Base-by-base conservation (phyloP, 441 rosid species). In the Mallotus japonicus region DNA sequence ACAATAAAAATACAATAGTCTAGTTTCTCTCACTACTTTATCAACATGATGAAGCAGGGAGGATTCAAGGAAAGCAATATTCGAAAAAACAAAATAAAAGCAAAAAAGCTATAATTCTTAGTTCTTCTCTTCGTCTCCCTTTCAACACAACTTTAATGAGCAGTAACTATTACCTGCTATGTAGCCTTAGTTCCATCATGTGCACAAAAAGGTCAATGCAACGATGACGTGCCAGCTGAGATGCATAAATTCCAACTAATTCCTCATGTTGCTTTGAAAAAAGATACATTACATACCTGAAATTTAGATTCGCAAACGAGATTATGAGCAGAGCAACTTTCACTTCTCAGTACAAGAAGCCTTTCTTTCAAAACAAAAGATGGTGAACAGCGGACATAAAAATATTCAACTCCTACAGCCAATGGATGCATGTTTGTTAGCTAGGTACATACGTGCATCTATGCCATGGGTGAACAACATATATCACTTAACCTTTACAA, bases 211-310 rank as follows among this genome's bases (percentile, higher is more conserved):
- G 97, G 78, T 96, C 99, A 75, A 93, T 77, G 83, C 98, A 96
- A 73, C 95, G 97, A 79, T 93, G 97, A 73, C 76, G 77, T 71
- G 92, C 97, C 82, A 96, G 98, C 85, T 96, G 97, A 78, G 99
- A 93, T 72, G 98, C 98, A 85, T 93, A 96, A 67, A 96, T 87
- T 67, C 99, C 98, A 76, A 96, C 97, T 73, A 93, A 84, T 76
- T 88, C 98, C 83, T 96, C 98, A 72, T 87, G 97, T 81, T 96
- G 97, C 83, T 92, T 93, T 72, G 99, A 90, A 81, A 93, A 96
- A 50, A 96, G 85, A 86, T 87, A 92, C 97, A 96, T 89, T 8
- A 91, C 89, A 80, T 96, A 90, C 98, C 99, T 93, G 87, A 73
- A 71, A 89, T 75, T 67, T 76, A 72, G 70, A 61, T 77, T 80